Base-by-base conservation (phyloP, 1,139 yeast species). In the Kurtzmaniella quercitrusa region DNA sequence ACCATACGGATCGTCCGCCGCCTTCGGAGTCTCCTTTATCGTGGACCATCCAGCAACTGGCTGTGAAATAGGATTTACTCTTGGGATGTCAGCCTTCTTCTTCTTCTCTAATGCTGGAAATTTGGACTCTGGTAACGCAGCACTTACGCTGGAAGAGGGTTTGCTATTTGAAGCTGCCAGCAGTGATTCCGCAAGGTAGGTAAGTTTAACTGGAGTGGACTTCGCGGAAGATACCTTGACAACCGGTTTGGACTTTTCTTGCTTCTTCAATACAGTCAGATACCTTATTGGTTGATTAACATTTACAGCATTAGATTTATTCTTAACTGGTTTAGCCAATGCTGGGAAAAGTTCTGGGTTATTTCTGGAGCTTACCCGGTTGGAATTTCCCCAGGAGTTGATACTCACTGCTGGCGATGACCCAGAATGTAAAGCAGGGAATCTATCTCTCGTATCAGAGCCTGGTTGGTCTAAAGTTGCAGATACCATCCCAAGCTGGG, bases 341-440 rank as follows among this genome's bases (percentile, higher is more conserved):
- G 75, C 73, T 1, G 89, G 88, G 55, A 84, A 77, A 43, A 68
- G 62, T 1, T 79, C 77, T 16, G 57, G 55, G 16, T 16, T 33
- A 12, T 37, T 38, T 18, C 31, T 19, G 11, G 54, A 48, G 45
- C 51, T 37, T 14, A 44, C 40, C n/a, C 43, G 40, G 19, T 51
- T 38, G 14, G 53, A 47, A n/a, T 44, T 48, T 2, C 66, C 65
- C 73, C 73, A 68, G 7, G 64, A 57, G 44, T 58, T 62, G n/a
- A 57, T 46, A 36, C 47, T 55, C 1, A 55, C 46, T 10, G 54
- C 44, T 24, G 53, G 55, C n/a, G 51, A 44, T 34, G 47, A 49
- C 34, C 47, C 51, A 11, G 49, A 47, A 7, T 70, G 72, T 38
- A 68, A 54, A 3, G 58, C 59, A 2, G 74, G 75, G 50, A 66